phyloP scores from a whole-genome alignment of 768 basidiomycete genomes.

The Termitomyces sp. region DNA sequence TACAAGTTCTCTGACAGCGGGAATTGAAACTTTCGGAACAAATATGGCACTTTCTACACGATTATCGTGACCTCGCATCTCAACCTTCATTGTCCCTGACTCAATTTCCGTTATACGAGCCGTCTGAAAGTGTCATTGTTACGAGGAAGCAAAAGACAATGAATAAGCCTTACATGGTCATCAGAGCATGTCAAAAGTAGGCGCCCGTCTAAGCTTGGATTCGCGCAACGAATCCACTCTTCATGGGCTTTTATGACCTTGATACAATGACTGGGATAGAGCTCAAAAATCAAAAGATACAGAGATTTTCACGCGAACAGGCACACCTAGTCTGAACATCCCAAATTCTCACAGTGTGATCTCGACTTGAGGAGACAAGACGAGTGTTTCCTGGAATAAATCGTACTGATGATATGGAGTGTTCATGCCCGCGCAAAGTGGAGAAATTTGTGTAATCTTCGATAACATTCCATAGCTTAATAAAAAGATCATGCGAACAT shows the following conservation, averaged over 20 bases:
- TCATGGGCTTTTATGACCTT: constrained; percentile 57
- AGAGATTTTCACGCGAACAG: not conserved
- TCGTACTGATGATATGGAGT: constrained; percentile 63
- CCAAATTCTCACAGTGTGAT: constrained; percentile 63
- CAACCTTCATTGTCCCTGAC: constrained; percentile 56
- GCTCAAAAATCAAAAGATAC: not conserved
- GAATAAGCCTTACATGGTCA: constrained; percentile 48
- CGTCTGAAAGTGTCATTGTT: constrained; percentile 37
- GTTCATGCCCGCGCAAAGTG: constrained; percentile 61
- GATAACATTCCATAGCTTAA: constrained; percentile 37
- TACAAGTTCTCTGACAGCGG: constrained; percentile 54
- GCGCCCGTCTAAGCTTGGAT: constrained; percentile 47
- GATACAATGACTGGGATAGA: constrained; percentile 47
- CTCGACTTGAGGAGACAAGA: constrained; percentile 64
- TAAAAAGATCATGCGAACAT: constrained; percentile 20
- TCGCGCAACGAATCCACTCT: constrained; percentile 57
- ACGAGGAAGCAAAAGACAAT: not conserved
- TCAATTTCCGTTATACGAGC: constrained; percentile 54
- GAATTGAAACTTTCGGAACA: constrained; percentile 51
- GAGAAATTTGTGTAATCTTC: constrained; percentile 20
- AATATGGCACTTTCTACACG: constrained; percentile 64
- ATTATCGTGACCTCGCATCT: constrained; percentile 69
- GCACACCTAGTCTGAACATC: constrained; percentile 61
- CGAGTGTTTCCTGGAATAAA: constrained; percentile 64
- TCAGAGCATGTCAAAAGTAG: constrained; percentile 56